phyloP scores from a whole-genome alignment of 2,329 filamentous ascomycete species.

The Trichophyton equinum region DNA sequence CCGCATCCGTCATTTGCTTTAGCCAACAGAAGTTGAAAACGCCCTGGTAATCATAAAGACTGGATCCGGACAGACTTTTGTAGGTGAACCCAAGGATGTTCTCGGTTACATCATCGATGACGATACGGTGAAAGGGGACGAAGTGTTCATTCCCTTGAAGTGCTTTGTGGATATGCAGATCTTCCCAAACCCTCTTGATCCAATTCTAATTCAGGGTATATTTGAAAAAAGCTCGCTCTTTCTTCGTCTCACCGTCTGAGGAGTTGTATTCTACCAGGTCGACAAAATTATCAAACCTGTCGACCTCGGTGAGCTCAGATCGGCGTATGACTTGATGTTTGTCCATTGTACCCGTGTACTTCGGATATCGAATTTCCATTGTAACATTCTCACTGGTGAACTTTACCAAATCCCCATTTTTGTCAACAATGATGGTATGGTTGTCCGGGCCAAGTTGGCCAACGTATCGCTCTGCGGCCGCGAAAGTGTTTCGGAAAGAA shows the following conservation, averaged over 20 bases:
- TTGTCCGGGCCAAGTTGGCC: constrained; percentile 5
- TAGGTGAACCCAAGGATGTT: constrained; percentile 7
- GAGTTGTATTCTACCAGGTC: constrained; percentile 6
- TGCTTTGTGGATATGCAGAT: constrained; percentile 7
- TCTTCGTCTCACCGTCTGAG: not conserved
- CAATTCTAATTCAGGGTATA: constrained; percentile 7
- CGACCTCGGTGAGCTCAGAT: constrained; percentile 8
- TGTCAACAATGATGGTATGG: not conserved
- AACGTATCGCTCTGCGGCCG: not conserved
- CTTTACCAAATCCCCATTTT: not conserved
- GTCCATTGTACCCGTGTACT: not conserved
- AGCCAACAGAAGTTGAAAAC: constrained; percentile 10
- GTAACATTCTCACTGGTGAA: constrained; percentile 5
- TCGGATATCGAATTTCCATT: constrained; percentile 6
- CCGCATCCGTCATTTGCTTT: constrained; percentile 7
- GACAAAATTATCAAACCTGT: constrained; percentile 4
- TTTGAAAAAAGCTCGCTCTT: constrained; percentile 7
- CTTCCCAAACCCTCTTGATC: constrained; percentile 7
- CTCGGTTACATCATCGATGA: constrained; percentile 7
- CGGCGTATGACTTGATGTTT: not conserved
- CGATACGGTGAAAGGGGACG: constrained; percentile 7
- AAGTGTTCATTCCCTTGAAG: constrained; percentile 6
- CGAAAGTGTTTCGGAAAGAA: not conserved
- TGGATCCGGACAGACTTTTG: constrained; percentile 5
- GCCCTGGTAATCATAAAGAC: constrained; percentile 5